These are phyloP conservation scores for Calonectria pseudoturangicola DNA, from an alignment of 2,329 filamentous ascomycete genomes.

Conservation along the genomic window DNA sequence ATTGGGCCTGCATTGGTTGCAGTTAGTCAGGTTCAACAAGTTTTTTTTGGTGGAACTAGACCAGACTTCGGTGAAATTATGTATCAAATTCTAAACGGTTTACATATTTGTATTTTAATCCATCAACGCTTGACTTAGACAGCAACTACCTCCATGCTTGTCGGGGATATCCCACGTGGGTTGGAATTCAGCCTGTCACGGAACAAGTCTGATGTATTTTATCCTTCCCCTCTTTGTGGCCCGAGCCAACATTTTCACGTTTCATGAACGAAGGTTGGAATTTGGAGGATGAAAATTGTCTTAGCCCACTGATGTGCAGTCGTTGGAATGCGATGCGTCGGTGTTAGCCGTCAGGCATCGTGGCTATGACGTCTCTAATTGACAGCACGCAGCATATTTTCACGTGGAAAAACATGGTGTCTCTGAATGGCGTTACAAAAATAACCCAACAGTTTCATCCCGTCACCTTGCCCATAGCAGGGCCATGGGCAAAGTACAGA, in stretches of 20 bases:
- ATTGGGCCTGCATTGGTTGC: constrained; percentile 5
- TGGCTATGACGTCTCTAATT: not conserved
- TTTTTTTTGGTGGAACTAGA: not conserved
- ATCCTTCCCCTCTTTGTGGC: constrained; percentile 34
- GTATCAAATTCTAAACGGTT: not conserved
- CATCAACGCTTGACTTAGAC: not conserved
- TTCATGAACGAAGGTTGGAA: not conserved
- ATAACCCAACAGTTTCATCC: not conserved
- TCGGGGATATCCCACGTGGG: constrained; percentile 7
- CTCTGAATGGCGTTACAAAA: not conserved
- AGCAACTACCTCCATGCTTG: constrained; percentile 6
- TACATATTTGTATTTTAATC: constrained; percentile 1
- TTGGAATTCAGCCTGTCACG: constrained; percentile 39
- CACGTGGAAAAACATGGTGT: constrained; percentile 17
- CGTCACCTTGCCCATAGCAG: no score
- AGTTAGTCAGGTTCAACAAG: not conserved
- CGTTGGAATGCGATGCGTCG: constrained; percentile 34
- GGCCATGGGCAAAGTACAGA: not conserved
- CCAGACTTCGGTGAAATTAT: not conserved
- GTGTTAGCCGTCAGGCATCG: constrained; percentile 17
- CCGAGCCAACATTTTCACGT: not conserved
- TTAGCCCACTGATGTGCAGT: not conserved
- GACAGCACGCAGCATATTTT: not conserved
- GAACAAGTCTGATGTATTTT: constrained; percentile 39
- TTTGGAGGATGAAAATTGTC: constrained; percentile 18